Conservation (phyloP, 1,284 basidiomycete genomes). For the Sporisorium graminicola region DNA sequence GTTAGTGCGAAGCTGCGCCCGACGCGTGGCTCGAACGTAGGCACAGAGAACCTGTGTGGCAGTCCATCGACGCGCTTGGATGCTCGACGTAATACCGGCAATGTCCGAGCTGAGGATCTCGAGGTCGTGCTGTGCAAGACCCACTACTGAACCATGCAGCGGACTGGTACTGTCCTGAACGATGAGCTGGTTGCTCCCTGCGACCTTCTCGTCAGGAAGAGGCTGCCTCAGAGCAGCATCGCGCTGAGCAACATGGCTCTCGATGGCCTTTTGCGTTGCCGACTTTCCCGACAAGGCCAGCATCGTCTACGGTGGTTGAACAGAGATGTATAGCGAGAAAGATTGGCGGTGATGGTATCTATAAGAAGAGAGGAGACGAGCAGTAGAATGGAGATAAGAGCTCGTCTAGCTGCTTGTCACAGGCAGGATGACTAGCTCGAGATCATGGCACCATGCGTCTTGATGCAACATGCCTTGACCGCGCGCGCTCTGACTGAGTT, state of each 20-base stretch:
- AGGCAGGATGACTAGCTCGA: too few species aligned
- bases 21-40: constrained; percentile 78
- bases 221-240: constrained; percentile 20
- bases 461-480: too few species aligned
- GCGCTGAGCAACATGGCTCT: constrained; percentile 23
- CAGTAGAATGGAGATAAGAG: too few species aligned
- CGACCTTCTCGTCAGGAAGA: constrained; percentile 18
- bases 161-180: constrained; percentile 20
- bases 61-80: constrained; percentile 74
- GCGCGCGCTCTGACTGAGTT: too few species aligned
- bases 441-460: too few species aligned
- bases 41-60: constrained; percentile 79
- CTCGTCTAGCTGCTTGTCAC: too few species aligned
- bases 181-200: neutral
- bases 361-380: too few species aligned
- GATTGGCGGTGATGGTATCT: too few species aligned
- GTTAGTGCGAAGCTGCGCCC: constrained; percentile 79
- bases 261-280: constrained; percentile 28
- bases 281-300: constrained; percentile 24
- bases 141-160: constrained; percentile 14
- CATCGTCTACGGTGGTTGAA: neutral
- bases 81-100: constrained; percentile 49
- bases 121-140: constrained; percentile 31
- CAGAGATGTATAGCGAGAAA: too few species aligned
- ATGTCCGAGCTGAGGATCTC: constrained; percentile 59